Conservation (phyloP, 2,329 filamentous ascomycete genomes). For the Leptosphaerulina australis region DNA sequence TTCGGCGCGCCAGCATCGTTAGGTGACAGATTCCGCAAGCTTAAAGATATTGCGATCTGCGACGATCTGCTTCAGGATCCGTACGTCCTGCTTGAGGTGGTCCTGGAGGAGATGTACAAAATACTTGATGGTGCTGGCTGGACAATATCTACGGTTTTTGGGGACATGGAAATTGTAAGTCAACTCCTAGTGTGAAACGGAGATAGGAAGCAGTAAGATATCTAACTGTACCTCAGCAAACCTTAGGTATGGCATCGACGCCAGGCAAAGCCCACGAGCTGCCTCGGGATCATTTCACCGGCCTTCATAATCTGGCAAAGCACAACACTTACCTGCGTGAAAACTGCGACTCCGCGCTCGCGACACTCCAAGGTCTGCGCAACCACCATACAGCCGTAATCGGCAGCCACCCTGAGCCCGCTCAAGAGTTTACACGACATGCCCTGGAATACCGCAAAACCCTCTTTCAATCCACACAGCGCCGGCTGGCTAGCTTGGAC, state of each 20-base stretch:
- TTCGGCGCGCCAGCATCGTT: slow-evolving; percentile 35
- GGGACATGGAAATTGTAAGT: slow-evolving; percentile 39
- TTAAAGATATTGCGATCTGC: slow-evolving; percentile 19
- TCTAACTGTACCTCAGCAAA: slow-evolving; percentile 26
- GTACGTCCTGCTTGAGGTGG: slow-evolving; percentile 39
- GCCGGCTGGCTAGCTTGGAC: slow-evolving; percentile 45
- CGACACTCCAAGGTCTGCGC: slow-evolving; percentile 34
- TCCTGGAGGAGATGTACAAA: slow-evolving; percentile 42
- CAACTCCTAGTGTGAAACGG: neutral
- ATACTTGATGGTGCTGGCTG: slow-evolving; percentile 40
- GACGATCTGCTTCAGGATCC: slow-evolving; percentile 39
- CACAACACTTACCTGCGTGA: slow-evolving; percentile 48
- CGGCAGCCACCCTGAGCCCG: slow-evolving; percentile 7
- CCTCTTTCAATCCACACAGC: slow-evolving; percentile 44
- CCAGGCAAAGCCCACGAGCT: slow-evolving; percentile 29
- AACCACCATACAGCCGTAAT: slow-evolving; percentile 25
- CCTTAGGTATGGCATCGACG: slow-evolving; percentile 26
- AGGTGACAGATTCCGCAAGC: slow-evolving; percentile 22
- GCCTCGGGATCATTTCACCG: slow-evolving; percentile 27
- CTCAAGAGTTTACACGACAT: slow-evolving; percentile 21
- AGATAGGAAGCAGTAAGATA: neutral
- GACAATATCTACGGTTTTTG: slow-evolving; percentile 39
- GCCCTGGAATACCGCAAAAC: slow-evolving; percentile 40
- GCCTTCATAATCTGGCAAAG: slow-evolving; percentile 49
- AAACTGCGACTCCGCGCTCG: slow-evolving; percentile 39